Conservation (phyloP, 179 eudicot species). For the Silene vulgaris region DNA sequence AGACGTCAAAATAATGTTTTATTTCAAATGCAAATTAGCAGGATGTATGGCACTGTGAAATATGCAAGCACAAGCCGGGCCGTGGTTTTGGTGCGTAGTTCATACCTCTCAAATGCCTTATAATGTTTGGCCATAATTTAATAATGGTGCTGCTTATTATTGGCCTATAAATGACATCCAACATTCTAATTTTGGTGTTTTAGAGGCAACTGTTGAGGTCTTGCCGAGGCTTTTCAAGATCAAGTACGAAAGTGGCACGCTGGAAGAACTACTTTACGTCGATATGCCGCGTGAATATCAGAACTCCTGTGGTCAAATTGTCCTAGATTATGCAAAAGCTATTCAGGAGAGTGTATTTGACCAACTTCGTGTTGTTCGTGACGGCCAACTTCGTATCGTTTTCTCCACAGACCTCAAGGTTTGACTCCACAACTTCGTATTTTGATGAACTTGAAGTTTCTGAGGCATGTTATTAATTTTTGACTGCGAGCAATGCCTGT, state of each 20-base stretch:
- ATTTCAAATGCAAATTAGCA: constrained; percentile 28
- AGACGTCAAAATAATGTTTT: constrained; percentile 6
- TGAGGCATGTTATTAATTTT: constrained; percentile 7
- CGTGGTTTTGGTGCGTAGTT: constrained; percentile 87
- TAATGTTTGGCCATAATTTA: constrained; percentile 13
- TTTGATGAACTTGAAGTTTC: constrained; percentile 4
- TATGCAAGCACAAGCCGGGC: constrained; percentile 96
- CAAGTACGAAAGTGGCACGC: constrained; percentile 94
- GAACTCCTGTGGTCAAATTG: constrained; percentile 88
- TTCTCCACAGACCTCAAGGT: constrained; percentile 90
- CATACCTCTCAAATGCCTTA: constrained; percentile 9
- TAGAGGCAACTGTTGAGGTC: constrained; percentile 98
- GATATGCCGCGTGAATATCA: constrained; percentile 97
- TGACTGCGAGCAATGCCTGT: constrained; percentile 11
- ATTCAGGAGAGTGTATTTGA: constrained; percentile 96
- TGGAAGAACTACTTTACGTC: constrained; percentile 90
- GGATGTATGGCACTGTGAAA: constrained; percentile 99
- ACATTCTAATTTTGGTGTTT: constrained; percentile 9
- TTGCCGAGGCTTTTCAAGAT: constrained; percentile 95
- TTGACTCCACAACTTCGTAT: constrained; percentile 14
- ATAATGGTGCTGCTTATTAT: not conserved
- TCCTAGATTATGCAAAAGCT: constrained; percentile 95
- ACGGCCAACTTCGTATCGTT: constrained; percentile 91
- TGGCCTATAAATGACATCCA: constrained; percentile 20
- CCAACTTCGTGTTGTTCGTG: constrained; percentile 97